Base-by-base conservation (phyloP, 345 rosid genomes). In the Eutrema yunnanense region DNA sequence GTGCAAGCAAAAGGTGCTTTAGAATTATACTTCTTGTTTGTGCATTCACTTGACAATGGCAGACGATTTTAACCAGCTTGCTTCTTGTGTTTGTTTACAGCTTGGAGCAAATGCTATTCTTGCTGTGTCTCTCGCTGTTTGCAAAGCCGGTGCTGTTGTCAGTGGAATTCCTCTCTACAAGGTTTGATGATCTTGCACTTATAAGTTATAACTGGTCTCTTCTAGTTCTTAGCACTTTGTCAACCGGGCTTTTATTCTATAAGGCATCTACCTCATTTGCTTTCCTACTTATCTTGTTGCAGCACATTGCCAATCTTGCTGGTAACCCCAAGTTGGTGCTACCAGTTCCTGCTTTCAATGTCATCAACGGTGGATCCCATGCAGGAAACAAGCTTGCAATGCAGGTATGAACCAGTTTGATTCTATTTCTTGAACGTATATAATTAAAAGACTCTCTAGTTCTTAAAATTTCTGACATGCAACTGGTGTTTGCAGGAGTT, bases 21-120 rank as follows among this genome's bases (percentile, higher is more conserved):
- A 38, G 46, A 50, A 6, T 16, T 0, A 16, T 5, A 22, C 43
- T 72, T 41, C 7, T 29, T 71, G 22, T 65, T 65, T 48, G 7
- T 73, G 10, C 8, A 10, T 6, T 29, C 5, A 14, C 8, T 73
- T 19, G 9, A 48, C 12, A 7, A 5, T 55, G 22, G 0, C 0
- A 26, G 2, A 27, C 10, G 43, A 37, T n/a, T 13, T 26, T 73
- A 0, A 57, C 50, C 6, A 48, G 1, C 12, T 5, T 54, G 59
- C 9, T 29, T 54, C 5, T 44, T 34, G 42, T 55, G 51, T 56
- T 26, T 56, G 13, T 1, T 41, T 32, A 26, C 79, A 91, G 98
- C 97, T 93, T 49, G 98, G 98, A 62, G 97, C 96, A 76, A 93
- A 93, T 80, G 97, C 97, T 41, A 93, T 93, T 64, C 81, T 89